Evolutionary conservation across 1,284 basidiomycete genomes (phyloP), one percentile per base, ranked within the genome.

Genomic region (Tausonia pullulans): DNA sequence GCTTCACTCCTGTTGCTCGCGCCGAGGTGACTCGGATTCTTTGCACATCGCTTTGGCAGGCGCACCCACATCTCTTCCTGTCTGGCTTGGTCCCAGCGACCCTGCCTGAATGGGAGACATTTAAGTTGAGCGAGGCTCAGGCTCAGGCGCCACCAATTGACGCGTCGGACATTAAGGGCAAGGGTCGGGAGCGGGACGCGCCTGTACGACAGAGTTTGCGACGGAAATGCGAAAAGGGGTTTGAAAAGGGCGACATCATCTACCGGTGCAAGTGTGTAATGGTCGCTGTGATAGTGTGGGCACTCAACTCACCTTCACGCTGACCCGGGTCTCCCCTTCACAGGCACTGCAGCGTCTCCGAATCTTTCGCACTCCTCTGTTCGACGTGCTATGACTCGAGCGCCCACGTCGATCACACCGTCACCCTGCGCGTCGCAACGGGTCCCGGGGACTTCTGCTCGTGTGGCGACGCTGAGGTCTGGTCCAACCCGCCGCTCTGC

Each of bases 391-490:
- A 51, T 43, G 49, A 41, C 27, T 49, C 45, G 10, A 52, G 60
- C 0, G 44, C 53, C 39, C 59, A 65, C 50, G 44, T 9, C 9
- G 49, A 46, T 43, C 53, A 60, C 51, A 65, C 64, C 7, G 55
- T 65, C 43, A 60, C 50, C 41, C 60, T 65, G 46, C 61, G 62
- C 27, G 48, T 65, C 50, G 60, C 60, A 4, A 58, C 60, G 3
- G 55, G 64, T 43, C 46, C 57, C 16, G 64, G 64, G n/a, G 64
- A 65, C 54, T 65, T 61, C 55, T 65, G 64, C 55, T 58, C 60
- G 6, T 61, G 60, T 57, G 60, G 60, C 14, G 64, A 65, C 27
- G n/a, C 60, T 9, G 13, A 61, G 2, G 81, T 85, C 54, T 91
- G 74, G 3, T 9, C 27, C 43, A 48, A n/a, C 13, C 50, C 62